Base-by-base conservation (phyloP, 306 rosid species). In the Chamaecrista fasciculata region DNA sequence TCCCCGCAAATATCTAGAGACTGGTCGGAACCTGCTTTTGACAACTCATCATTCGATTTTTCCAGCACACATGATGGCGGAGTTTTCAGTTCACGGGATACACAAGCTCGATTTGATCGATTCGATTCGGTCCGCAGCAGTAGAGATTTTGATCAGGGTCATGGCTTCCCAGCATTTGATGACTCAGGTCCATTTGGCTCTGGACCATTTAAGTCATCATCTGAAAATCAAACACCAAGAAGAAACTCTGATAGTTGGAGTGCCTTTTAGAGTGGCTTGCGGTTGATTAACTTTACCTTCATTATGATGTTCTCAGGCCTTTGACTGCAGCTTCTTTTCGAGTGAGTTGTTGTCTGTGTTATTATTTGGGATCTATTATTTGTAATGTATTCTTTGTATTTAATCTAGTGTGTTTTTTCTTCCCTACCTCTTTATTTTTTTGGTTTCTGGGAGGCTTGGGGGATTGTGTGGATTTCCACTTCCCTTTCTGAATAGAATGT, bases 141-240 rank as follows among this genome's bases (percentile, higher is more conserved):
- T 81, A 74, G 29, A 37, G 97, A 95, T 73, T 86, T 78, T 33
- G 95, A 89, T 79, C 86, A 79, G 47, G 82, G 84, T 69, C 86
- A 77, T 72, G 87, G 90, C 26, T 86, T 87, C 76, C 86, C 97
- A 72, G 74, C 96, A 11, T 91, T 95, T 25, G 99, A 95, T 48
- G 97, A 95, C 70, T 82, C 96, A 0, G 97, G 86, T 76, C 88
- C 92, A 61, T 91, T 95, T 40, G 99, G 96, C 69, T 78, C 96
- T 20, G 95, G 83, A 66, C 95, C 96, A 6, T 91, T 82, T 76
- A 83, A 65, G 76, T 68, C 86, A 8, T 87, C 93, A 59, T 63
- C 82, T 34, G 97, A 91, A 31, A 73, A 72, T 83, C 90, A 91
- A 80, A 89, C 87, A 71, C 91, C 96, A 0, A 83, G 80, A 75